Evolutionary conservation across 1,139 yeast genomes (phyloP), one percentile per base, ranked within the genome.

Genomic region (Magnusiomyces fungicola): DNA sequence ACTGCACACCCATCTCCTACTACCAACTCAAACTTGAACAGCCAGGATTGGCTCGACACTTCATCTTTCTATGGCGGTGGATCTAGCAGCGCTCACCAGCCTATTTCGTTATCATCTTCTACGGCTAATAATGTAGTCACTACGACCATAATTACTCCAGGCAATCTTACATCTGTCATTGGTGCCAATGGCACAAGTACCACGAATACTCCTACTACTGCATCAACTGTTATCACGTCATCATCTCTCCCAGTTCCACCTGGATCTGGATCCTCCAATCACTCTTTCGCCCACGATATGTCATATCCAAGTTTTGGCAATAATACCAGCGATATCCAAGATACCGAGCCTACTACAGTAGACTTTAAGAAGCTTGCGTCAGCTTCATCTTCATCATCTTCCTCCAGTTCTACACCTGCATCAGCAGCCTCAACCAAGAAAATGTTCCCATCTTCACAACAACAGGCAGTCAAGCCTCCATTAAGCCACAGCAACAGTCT

Each of bases 11-110:
- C 16, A 14, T 16, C 41, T 16, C 51, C 50, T 10, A 38, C 47
- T 4, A 37, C 48, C 3, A 33, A 46, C 12, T 43, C 50, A 33
- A 45, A 53, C 2, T 49, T 56, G 18, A 47, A 47, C 29, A 38
- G 53, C 4, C 45, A 46, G 30, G 52, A 53, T 27, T 45, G 53
- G 50, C 45, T 46, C 29, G 50, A 41, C 38, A 41, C 54, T 3
- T 39, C 43, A 16, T 33, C 49, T 3, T 38, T 50, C 16, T 45
- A 53, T 9, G 24, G 47, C 22, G 45, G 39, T 2, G 23, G 45
- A 10, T 38, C 41, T 22, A 22, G n/a, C 16, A 23, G 16, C 41
- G 16, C 23, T 14, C 14, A 19, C 3, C 47, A 24, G 34, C 49
- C 32, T 21, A 37, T 22, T 22, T 25, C 30, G 3, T 24, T 39